A percentile compares a stretch with the other conserved stretches of the same genome.
Evolutionary conservation across 2,329 filamentous ascomycete species (phyloP).

Genomic region (Penicillium brasilianum): DNA sequence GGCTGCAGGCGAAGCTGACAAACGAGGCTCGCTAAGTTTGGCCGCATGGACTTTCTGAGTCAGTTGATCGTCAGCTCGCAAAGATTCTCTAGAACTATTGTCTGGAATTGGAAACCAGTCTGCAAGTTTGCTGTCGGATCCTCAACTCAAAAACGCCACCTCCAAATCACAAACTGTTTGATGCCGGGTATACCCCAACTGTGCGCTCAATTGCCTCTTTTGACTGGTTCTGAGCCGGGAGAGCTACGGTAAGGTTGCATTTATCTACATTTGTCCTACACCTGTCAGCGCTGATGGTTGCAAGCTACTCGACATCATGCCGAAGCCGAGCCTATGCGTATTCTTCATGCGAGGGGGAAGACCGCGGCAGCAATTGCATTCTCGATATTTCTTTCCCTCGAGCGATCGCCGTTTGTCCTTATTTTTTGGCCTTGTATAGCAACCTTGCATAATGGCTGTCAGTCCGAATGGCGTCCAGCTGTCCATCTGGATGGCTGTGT

Average conservation of each 20-base stretch:
- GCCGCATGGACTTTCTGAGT: not conserved
- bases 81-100: not conserved
- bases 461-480: constrained; percentile 13
- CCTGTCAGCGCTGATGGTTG: not conserved
- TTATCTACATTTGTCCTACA: not conserved
- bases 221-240: not conserved
- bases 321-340: too few species aligned
- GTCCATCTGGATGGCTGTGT: constrained; percentile 20
- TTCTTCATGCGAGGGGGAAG: not conserved
- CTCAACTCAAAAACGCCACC: not conserved
- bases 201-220: not conserved
- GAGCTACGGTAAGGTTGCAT: constrained; percentile 3
- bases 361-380: not conserved
- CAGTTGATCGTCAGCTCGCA: not conserved
- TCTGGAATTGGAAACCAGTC: not conserved
- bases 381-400: not conserved
- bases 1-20: not conserved
- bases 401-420: not conserved
- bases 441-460: constrained; percentile 7
- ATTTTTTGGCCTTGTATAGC: not conserved
- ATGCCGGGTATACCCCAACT: not conserved
- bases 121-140: not conserved
- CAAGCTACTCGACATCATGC: not conserved
- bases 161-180: not conserved
- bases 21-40: not conserved